Percentiles rank a stretch among this genome's conserved stretches.
phyloP scores from a whole-genome alignment of 108 stramenopile genomes.

The Hondaea fermentalgiana region DNA sequence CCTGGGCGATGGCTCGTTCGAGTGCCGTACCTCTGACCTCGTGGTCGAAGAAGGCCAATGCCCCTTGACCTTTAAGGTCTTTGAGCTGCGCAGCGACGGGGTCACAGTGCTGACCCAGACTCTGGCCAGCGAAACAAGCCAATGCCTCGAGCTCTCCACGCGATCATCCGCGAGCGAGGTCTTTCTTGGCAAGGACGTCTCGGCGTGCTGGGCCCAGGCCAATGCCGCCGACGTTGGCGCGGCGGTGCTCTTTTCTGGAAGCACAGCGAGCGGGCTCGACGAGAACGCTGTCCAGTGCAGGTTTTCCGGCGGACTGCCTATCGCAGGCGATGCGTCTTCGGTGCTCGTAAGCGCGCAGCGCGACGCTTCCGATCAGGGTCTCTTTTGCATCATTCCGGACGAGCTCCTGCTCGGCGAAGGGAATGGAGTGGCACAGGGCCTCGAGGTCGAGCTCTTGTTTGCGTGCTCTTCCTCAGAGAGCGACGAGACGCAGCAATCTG shows the following conservation, averaged over 20 bases:
- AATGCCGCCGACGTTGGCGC: background rate
- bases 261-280: background rate
- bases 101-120: background rate
- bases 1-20: background rate
- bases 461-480: background rate
- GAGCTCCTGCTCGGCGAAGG: background rate
- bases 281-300: background rate
- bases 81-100: background rate
- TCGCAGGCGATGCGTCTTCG: background rate
- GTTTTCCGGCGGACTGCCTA: background rate
- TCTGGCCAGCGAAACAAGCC: background rate
- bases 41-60: background rate
- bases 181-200: background rate
- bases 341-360: background rate
- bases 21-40: background rate
- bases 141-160: background rate
- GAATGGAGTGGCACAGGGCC: background rate
- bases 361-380: background rate
- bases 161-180: background rate
- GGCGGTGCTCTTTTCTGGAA: background rate
- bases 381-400: background rate
- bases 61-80: background rate
- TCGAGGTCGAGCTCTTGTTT: background rate
- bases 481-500: background rate
- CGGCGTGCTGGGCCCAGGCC: background rate